A percentile compares a stretch with the other conserved stretches of the same genome.
Conservation (phyloP, 352 stramenopile genomes). For the Pythium chondricola region DNA sequence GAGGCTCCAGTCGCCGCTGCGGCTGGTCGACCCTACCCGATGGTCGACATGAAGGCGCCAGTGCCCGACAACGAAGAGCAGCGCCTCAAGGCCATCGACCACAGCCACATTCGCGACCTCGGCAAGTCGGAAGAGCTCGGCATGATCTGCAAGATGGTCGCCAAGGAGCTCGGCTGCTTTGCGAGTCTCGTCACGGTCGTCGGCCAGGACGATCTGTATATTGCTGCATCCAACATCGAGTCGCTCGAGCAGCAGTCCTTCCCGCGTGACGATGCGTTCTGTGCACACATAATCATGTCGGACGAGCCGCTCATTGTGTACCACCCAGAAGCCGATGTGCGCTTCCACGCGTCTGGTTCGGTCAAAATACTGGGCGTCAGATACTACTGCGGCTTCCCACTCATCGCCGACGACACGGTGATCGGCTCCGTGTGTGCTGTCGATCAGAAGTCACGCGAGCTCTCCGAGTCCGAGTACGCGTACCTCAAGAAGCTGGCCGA, state of each 20-base stretch:
- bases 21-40: constrained; percentile 32
- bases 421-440: constrained; percentile 53
- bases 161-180: constrained; percentile 46
- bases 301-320: constrained; percentile 52
- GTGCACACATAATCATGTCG: constrained; percentile 54
- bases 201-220: constrained; percentile 35
- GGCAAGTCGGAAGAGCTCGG: constrained; percentile 53
- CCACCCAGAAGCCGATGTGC: constrained; percentile 54
- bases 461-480: constrained; percentile 22
- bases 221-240: constrained; percentile 38
- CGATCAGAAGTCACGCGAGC: constrained; percentile 16
- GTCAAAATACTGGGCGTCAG: constrained; percentile 30
- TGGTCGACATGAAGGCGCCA: constrained; percentile 26
- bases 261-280: constrained; percentile 55
- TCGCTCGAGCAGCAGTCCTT: constrained; percentile 29
- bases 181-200: constrained; percentile 61
- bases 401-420: constrained; percentile 34
- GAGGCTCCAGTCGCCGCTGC: constrained; percentile 30
- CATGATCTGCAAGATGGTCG: constrained; percentile 57
- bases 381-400: constrained; percentile 76
- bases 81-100: constrained; percentile 39
- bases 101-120: constrained; percentile 39
- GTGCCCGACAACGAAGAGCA: constrained; percentile 36
- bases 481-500: constrained; percentile 26
- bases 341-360: constrained; percentile 37